Conservation (phyloP, 2,329 filamentous ascomycete genomes). For the Scolecobasidium constrictum region DNA sequence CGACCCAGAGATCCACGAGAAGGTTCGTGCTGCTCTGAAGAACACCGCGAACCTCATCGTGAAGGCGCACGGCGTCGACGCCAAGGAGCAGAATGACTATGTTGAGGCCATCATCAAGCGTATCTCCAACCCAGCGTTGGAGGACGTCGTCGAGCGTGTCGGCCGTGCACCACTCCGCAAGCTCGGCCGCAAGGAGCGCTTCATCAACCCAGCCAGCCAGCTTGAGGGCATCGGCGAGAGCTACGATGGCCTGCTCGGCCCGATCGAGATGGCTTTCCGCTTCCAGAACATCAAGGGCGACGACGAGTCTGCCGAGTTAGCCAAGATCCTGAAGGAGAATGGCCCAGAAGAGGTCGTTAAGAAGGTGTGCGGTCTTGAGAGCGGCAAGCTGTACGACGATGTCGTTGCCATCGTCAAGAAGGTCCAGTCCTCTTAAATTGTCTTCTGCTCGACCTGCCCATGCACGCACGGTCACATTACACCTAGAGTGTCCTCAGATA, state of each 20-base stretch:
- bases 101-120: constrained; percentile 85
- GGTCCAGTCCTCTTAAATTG: constrained; percentile 48
- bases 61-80: constrained; percentile 70
- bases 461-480: no score
- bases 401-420: constrained; percentile 71
- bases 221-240: constrained; percentile 71
- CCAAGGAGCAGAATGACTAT: constrained; percentile 70
- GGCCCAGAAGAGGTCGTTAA: constrained; percentile 63
- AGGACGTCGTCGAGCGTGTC: constrained; percentile 90
- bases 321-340: constrained; percentile 70
- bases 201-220: constrained; percentile 83
- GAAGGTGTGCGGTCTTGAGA: constrained; percentile 72
- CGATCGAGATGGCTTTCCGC: constrained; percentile 82
- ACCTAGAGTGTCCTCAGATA: background rate
- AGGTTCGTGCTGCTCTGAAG: constrained; percentile 67
- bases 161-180: constrained; percentile 91
- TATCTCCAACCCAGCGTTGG: constrained; percentile 86
- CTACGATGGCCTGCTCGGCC: constrained; percentile 64
- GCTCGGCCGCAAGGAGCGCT: constrained; percentile 87
- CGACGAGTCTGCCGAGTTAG: constrained; percentile 77
- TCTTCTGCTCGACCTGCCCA: no score
- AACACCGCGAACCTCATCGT: constrained; percentile 84
- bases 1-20: constrained; percentile 66
- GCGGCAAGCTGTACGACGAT: constrained; percentile 66
- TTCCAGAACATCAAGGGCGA: constrained; percentile 94